These are phyloP conservation scores for Naganishia sp. DNA, from an alignment of 1,284 basidiomycete genomes.

Conservation along the genomic window DNA sequence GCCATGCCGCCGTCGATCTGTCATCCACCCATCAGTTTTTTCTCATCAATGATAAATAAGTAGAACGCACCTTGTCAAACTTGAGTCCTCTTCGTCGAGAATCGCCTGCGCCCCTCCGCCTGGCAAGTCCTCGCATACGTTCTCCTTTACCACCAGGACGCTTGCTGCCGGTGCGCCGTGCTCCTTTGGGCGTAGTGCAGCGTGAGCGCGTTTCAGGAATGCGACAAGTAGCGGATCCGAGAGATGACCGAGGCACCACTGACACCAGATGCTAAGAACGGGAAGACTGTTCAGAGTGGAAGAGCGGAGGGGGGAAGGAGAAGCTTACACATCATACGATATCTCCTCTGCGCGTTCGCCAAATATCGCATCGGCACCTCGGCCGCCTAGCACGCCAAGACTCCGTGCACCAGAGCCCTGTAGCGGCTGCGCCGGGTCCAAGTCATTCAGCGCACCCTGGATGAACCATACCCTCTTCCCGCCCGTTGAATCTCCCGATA, in stretches of 20 bases:
- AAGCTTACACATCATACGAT: constrained; percentile 50
- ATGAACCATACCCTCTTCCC: constrained; percentile 79
- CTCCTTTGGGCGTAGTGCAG: constrained; percentile 58
- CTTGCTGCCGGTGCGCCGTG: constrained; percentile 38
- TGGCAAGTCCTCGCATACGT: constrained; percentile 68
- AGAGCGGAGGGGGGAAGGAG: too few relatives aligned
- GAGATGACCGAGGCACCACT: constrained; percentile 93
- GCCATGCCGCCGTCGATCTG: constrained; percentile 82
- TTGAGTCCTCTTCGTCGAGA: constrained; percentile 84
- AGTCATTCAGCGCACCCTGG: constrained; percentile 71
- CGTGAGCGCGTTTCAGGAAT: constrained; percentile 68
- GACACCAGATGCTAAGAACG: constrained; percentile 70
- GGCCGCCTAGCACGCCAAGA: constrained; percentile 46
- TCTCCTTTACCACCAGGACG: constrained; percentile 86
- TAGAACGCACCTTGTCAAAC: constrained; percentile 68
- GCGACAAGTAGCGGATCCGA: constrained; percentile 71
- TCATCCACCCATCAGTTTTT: constrained; percentile 7
- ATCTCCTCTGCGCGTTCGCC: constrained; percentile 43
- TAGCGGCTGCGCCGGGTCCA: constrained; percentile 65
- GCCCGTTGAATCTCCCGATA: constrained; percentile 56
- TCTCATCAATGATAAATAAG: too few relatives aligned
- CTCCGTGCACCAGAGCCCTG: constrained; percentile 41
- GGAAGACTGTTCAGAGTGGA: constrained; percentile 28
- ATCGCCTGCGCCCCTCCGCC: constrained; percentile 57
- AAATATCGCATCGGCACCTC: constrained; percentile 38